Conservation (phyloP, 805 yeast genomes). For the Wickerhamomyces ciferrii region DNA sequence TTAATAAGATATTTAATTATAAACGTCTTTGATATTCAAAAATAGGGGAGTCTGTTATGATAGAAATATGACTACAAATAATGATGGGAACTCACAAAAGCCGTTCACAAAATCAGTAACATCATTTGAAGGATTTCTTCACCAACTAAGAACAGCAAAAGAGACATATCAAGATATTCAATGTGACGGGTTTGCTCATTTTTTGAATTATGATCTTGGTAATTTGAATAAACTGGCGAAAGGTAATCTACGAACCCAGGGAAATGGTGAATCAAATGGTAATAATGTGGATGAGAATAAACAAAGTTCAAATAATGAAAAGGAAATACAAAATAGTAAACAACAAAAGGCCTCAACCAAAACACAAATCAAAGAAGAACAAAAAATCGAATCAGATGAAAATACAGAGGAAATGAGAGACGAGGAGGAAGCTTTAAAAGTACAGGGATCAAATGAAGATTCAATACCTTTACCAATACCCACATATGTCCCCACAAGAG, state of each 20-base stretch:
- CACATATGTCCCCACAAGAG: constrained; percentile 3
- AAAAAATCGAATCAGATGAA: background rate
- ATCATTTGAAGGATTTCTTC: background rate
- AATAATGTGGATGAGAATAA: background rate
- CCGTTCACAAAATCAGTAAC: background rate
- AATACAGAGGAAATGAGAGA: too few relatives aligned
- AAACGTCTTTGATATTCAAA: too few relatives aligned
- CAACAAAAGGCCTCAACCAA: too few relatives aligned
- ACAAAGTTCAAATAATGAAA: background rate
- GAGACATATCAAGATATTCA: background rate
- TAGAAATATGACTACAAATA: background rate
- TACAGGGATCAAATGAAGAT: background rate
- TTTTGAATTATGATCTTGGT: constrained; percentile 16
- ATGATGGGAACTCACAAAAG: background rate
- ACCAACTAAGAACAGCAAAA: background rate
- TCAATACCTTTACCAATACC: constrained; percentile 11
- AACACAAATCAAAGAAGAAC: too few relatives aligned
- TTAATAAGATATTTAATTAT: too few relatives aligned
- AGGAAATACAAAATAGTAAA: background rate
- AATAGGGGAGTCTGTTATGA: background rate
- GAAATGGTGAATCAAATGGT: background rate
- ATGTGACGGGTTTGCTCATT: constrained; percentile 14
- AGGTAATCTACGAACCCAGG: constrained; percentile 1
- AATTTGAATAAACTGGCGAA: constrained; percentile 6
- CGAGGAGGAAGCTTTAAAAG: background rate